Conservation (phyloP, 495 filamentous ascomycete genomes). For the Melanomma pulvis-pyrius region DNA sequence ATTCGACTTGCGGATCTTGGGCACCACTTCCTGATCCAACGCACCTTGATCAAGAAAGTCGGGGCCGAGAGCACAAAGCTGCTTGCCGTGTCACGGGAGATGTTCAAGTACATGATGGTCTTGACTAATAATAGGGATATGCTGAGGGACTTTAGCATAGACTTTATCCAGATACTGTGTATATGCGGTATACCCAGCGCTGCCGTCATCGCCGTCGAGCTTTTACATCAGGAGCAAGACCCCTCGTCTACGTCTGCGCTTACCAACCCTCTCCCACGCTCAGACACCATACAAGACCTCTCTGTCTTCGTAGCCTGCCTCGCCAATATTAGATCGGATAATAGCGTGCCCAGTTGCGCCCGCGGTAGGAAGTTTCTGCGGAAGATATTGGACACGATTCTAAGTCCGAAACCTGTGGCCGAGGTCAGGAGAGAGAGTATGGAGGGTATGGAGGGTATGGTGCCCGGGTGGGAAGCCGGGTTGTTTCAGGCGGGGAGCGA, state of each 20-base stretch:
- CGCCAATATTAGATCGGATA: slow-evolving; percentile 57
- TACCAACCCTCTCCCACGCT: slow-evolving; percentile 53
- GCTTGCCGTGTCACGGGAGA: slow-evolving; percentile 56
- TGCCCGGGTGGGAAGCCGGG: slow-evolving; percentile 36
- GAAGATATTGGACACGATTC: slow-evolving; percentile 53
- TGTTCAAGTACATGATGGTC: slow-evolving; percentile 53
- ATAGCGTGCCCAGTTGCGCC: slow-evolving; percentile 56
- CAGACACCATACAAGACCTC: slow-evolving; percentile 65
- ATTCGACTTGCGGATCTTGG: slow-evolving; percentile 58
- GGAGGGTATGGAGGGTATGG: slow-evolving; percentile 21
- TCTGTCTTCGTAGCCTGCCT: slow-evolving; percentile 64
- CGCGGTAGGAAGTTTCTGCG: slow-evolving; percentile 50
- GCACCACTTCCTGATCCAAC: slow-evolving; percentile 62
- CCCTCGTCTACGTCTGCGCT: slow-evolving; percentile 28
- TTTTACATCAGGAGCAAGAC: slow-evolving; percentile 59
- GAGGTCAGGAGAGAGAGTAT: neutral
- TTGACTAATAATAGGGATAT: slow-evolving; percentile 55
- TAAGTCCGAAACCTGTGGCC: slow-evolving; percentile 33
- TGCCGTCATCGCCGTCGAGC: slow-evolving; percentile 63
- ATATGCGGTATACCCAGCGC: slow-evolving; percentile 58
- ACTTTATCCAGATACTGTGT: slow-evolving; percentile 57
- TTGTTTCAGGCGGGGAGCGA: slow-evolving; percentile 36
- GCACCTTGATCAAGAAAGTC: slow-evolving; percentile 57
- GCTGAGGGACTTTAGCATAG: slow-evolving; percentile 53
- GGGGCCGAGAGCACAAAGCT: slow-evolving; percentile 55